These are phyloP conservation scores for Spathaspora hagerdaliae DNA, from an alignment of 805 yeast species.

Conservation along the genomic window DNA sequence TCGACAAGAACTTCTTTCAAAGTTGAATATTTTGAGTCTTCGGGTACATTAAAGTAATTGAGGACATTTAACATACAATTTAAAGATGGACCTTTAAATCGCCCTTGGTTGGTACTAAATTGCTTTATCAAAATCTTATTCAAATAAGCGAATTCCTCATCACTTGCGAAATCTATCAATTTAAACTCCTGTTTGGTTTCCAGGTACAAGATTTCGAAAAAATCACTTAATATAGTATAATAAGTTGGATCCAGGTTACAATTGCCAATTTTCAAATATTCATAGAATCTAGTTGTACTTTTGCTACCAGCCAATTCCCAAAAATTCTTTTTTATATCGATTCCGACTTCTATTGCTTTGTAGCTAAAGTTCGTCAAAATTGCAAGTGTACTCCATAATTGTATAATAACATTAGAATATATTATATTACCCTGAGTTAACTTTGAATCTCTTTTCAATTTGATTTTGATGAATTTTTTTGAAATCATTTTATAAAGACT, in stretches of 20 bases:
- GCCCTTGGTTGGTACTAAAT: background rate
- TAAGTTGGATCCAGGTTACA: slow-evolving; percentile 50
- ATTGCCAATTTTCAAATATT: slow-evolving; percentile 50
- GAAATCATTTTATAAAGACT: slow-evolving; percentile 36
- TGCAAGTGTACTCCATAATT: slow-evolving; percentile 46
- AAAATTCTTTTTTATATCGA: slow-evolving; percentile 37
- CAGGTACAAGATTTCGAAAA: slow-evolving; percentile 16
- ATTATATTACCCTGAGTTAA: slow-evolving; percentile 24
- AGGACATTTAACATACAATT: slow-evolving; percentile 1
- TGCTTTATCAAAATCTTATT: slow-evolving; percentile 2
- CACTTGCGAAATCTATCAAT: slow-evolving; percentile 5
- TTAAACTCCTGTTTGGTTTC: background rate
- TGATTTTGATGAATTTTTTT: slow-evolving; percentile 43
- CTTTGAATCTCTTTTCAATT: slow-evolving; percentile 26
- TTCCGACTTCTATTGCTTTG: slow-evolving; percentile 7
- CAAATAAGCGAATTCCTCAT: slow-evolving; percentile 3
- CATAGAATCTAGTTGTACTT: slow-evolving; percentile 37
- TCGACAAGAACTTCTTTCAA: background rate
- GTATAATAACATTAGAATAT: slow-evolving; percentile 44
- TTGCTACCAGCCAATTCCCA: slow-evolving; percentile 50
- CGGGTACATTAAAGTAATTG: background rate
- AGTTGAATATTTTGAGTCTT: background rate
- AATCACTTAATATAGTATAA: slow-evolving; percentile 27
- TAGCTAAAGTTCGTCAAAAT: slow-evolving; percentile 30
- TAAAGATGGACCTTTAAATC: slow-evolving; percentile 3